phyloP scores from a whole-genome alignment of 116 monocot genomes.

The Dioscorea cayenensis region DNA sequence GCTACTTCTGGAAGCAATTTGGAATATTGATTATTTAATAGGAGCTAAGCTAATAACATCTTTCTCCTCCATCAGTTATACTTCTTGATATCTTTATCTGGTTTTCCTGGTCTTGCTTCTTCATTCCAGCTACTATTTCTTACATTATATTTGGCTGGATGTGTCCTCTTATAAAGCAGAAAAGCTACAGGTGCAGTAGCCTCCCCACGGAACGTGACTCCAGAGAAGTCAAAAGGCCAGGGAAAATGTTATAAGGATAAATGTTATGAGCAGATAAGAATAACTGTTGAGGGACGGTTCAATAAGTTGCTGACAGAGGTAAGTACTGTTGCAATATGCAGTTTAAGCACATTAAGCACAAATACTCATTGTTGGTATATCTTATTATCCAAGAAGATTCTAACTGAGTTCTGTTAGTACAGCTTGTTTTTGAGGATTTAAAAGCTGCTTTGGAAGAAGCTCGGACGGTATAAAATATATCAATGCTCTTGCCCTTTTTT shows the following conservation, averaged over 20 bases:
- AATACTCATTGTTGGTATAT: background rate
- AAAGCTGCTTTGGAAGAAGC: conserved; percentile 97
- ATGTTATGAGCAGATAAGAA: conserved; percentile 90
- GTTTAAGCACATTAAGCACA: background rate
- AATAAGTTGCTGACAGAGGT: conserved; percentile 84
- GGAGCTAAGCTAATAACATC: too few relatives aligned
- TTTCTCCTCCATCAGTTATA: too few relatives aligned
- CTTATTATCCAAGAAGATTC: background rate
- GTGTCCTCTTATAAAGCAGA: conserved; percentile 20
- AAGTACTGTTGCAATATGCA: conserved; percentile 1
- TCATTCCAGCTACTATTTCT: background rate
- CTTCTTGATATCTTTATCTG: background rate
- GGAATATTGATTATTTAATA: too few relatives aligned
- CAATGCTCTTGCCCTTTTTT: background rate
- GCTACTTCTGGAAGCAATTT: too few relatives aligned
- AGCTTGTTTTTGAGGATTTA: conserved; percentile 87
- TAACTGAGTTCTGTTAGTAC: conserved; percentile 2
- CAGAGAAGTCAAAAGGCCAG: conserved; percentile 62
- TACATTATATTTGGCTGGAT: background rate
- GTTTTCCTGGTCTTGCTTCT: background rate
- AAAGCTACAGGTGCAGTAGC: conserved; percentile 49
- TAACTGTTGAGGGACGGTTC: conserved; percentile 85
- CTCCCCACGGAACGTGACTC: conserved; percentile 42
- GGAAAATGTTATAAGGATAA: conserved; percentile 98
- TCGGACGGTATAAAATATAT: conserved; percentile 42